Conservation (phyloP, 164 flowering plant species). For the Warburgia ugandensis region DNA sequence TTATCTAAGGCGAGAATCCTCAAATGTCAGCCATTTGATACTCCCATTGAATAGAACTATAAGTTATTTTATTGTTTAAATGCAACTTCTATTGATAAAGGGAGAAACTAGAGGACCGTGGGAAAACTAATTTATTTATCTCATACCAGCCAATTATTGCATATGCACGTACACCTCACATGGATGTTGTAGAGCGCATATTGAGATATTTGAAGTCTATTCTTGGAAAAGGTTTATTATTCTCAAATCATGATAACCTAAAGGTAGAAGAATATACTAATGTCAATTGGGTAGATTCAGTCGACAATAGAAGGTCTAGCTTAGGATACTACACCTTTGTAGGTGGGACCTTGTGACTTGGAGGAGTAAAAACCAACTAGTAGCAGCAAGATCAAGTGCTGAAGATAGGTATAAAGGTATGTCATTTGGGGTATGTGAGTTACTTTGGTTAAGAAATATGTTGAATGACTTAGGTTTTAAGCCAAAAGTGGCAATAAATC, state of each 20-base stretch:
- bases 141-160: constrained; percentile 2
- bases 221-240: no score
- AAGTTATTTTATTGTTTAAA: no score
- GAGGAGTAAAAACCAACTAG: not conserved
- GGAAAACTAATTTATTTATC: constrained; percentile 1
- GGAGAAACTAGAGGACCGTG: not conserved
- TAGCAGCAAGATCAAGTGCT: constrained; percentile 1
- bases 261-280: not conserved
- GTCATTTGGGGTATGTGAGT: not conserved
- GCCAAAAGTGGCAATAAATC: no score
- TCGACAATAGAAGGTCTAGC: not conserved
- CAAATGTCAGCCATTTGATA: no score
- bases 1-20: no score
- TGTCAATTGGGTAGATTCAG: not conserved
- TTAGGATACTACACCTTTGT: no score
- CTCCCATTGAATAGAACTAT: no score
- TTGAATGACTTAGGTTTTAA: not conserved
- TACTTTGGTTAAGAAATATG: not conserved
- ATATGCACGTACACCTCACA: not conserved
- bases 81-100: not conserved
- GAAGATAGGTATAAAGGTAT: not conserved
- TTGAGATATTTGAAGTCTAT: no score
- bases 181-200: no score
- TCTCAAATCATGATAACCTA: no score
- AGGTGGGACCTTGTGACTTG: not conserved